A percentile compares a stretch with the other conserved stretches of the same genome.
Evolutionary conservation across 78 protist genomes (phyloP).

Genomic region (Fonticula alba): DNA sequence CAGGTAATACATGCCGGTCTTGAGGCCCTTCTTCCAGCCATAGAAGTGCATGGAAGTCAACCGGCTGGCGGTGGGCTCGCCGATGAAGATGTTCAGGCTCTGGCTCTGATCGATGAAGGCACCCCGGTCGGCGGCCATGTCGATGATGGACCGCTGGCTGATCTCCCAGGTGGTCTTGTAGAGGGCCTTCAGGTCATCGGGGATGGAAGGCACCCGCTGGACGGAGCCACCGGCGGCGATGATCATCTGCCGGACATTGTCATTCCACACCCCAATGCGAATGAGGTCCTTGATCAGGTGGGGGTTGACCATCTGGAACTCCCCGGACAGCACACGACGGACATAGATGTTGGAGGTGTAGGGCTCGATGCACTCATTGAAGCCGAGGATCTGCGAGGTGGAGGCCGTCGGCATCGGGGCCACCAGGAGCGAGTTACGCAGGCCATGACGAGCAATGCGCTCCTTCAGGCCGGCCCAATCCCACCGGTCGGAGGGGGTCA

Average conservation of each 20-base stretch:
- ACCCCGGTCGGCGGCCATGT: conserved; percentile 95
- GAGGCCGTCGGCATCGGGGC: conserved; percentile 99
- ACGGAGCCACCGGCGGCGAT: conserved; percentile 73
- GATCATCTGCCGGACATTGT: conserved; percentile 38
- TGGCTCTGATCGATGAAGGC: conserved; percentile 89
- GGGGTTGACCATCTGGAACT: conserved; percentile 83
- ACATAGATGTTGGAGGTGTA: conserved; percentile 87
- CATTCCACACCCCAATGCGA: conserved; percentile 71
- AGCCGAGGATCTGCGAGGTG: conserved; percentile 94
- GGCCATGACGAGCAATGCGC: conserved; percentile 37
- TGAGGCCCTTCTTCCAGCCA: conserved; percentile 89
- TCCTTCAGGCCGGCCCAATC: conserved; percentile 46
- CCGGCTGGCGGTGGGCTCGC: conserved; percentile 62
- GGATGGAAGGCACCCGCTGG: conserved; percentile 64
- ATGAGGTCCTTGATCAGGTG: conserved; percentile 77
- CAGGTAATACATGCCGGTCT: conserved; percentile 97
- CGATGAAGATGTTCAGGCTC: conserved; percentile 69
- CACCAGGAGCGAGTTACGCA: conserved; percentile 82
- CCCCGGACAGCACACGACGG: conserved; percentile 85
- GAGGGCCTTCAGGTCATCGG: conserved; percentile 56
- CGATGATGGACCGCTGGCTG: conserved; percentile 67
- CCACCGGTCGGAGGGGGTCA: conserved; percentile 39
- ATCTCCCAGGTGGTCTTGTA: conserved; percentile 96
- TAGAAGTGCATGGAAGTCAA: conserved; percentile 95
- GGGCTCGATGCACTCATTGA: conserved; percentile 96